Evolutionary conservation across 441 rosid species (phyloP).

Genomic region (Populus tomentosa): DNA sequence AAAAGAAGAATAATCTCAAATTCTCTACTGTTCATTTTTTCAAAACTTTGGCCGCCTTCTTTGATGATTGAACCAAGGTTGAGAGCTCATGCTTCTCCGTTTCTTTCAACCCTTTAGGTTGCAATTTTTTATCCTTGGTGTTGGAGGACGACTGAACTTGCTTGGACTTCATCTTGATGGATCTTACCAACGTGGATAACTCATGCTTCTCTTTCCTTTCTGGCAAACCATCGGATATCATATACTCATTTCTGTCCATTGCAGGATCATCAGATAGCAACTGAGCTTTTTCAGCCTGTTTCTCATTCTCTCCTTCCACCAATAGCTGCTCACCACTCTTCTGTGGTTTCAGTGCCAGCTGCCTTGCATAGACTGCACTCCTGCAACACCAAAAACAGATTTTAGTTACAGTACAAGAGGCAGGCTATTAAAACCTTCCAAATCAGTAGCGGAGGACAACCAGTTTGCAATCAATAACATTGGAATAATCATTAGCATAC

Average conservation of each 20-base stretch:
- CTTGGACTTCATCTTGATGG: conserved; percentile 69
- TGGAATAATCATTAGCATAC: not conserved
- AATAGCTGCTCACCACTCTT: conserved; percentile 34
- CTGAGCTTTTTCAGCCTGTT: conserved; percentile 18
- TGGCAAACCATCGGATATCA: conserved; percentile 15
- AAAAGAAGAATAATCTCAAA: not conserved
- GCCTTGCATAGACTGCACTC: conserved; percentile 82
- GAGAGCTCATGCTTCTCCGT: conserved; percentile 16
- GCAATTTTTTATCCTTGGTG: conserved; percentile 16
- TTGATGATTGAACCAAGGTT: conserved; percentile 18
- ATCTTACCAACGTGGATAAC: conserved; percentile 54
- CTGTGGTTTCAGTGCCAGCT: conserved; percentile 44
- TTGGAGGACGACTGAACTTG: conserved; percentile 32
- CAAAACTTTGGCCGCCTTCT: conserved; percentile 31
- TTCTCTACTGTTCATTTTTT: conserved; percentile 18
- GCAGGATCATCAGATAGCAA: conserved; percentile 19
- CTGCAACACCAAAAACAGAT: conserved; percentile 38
- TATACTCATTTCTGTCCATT: conserved; percentile 11
- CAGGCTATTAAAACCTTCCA: not conserved
- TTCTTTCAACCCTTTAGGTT: conserved; percentile 7
- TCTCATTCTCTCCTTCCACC: conserved; percentile 15
- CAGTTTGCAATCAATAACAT: not conserved
- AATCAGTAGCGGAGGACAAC: not conserved
- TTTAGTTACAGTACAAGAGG: not conserved
- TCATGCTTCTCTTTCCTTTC: conserved; percentile 48